These are phyloP conservation scores for Zelonia costaricensis DNA, from an alignment of 208 protist species.

Conservation along the genomic window DNA sequence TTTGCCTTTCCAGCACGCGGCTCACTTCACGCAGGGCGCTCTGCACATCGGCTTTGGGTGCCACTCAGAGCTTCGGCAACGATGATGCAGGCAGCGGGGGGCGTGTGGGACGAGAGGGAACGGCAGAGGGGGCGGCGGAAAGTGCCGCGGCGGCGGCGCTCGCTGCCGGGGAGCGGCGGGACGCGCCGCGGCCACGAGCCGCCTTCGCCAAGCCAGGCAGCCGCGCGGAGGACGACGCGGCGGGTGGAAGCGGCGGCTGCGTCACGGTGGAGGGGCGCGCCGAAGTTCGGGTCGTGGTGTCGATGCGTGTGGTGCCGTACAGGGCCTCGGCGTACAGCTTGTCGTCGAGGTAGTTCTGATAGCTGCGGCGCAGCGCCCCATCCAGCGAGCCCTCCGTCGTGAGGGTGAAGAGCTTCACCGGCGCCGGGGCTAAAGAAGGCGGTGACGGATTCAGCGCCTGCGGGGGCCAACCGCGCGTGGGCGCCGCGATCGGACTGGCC, in stretches of 20 bases:
- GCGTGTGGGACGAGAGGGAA: too few relatives aligned
- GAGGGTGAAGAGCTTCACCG: slow-evolving; percentile 88
- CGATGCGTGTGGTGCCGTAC: slow-evolving; percentile 9
- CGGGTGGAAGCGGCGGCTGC: not conserved
- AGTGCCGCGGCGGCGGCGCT: too few relatives aligned
- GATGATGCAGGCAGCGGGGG: too few relatives aligned
- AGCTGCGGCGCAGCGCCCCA: slow-evolving; percentile 59
- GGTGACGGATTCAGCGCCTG: slow-evolving; percentile 2
- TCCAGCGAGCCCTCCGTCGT: slow-evolving; percentile 57
- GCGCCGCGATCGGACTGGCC: not conserved
- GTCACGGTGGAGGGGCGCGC: not conserved
- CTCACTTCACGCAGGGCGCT: too few relatives aligned
- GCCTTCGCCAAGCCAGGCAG: too few relatives aligned
- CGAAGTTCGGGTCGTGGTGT: not conserved
- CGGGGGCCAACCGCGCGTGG: not conserved
- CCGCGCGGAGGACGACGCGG: too few relatives aligned
- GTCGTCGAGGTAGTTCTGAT: slow-evolving; percentile 75
- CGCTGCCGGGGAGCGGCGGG: too few relatives aligned
- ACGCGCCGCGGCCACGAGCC: too few relatives aligned
- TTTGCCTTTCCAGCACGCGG: too few relatives aligned
- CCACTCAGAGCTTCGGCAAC: too few relatives aligned
- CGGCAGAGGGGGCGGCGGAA: too few relatives aligned
- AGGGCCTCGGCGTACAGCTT: slow-evolving; percentile 44
- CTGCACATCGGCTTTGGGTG: too few relatives aligned
- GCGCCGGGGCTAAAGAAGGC: slow-evolving; percentile 24